Conservation (phyloP, 768 basidiomycete genomes). For the Amanita brunnescens region DNA sequence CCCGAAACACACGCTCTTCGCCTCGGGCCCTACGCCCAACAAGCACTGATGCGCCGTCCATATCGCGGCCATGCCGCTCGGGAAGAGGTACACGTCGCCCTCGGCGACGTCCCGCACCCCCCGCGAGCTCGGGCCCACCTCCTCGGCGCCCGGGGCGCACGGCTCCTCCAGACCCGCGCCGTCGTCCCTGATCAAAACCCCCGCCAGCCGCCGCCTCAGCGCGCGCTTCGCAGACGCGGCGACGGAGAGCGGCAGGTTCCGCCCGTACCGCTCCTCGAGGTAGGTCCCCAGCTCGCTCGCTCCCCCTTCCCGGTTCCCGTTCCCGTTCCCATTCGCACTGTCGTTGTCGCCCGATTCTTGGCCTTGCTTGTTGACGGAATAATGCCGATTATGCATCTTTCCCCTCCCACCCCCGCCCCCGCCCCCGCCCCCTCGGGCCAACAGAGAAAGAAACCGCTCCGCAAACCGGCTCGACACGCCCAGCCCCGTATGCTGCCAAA, state of each 20-base stretch:
- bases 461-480: conserved; percentile 87
- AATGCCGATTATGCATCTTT: conserved; percentile 52
- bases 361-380: conserved; percentile 31
- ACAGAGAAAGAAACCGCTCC: conserved; percentile 68
- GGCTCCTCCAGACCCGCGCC: conserved; percentile 26
- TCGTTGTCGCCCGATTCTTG: background rate
- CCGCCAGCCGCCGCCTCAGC: conserved; percentile 82
- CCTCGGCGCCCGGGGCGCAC: conserved; percentile 36
- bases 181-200: conserved; percentile 63
- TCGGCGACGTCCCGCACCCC: conserved; percentile 67
- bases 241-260: conserved; percentile 70
- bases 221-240: conserved; percentile 80
- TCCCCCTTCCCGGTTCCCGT: background rate
- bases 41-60: conserved; percentile 82
- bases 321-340: background rate
- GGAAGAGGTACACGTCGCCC: conserved; percentile 82
- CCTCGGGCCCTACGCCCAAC: conserved; percentile 38
- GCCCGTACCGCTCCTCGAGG: conserved; percentile 91
- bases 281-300: conserved; percentile 33
- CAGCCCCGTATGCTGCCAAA: conserved; percentile 93
- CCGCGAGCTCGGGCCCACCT: conserved; percentile 55
- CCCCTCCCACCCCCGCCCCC: conserved; percentile 20
- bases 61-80: conserved; percentile 90
- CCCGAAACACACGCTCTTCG: conserved; percentile 94
- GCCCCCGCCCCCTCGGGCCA: conserved; percentile 29